Conservation (phyloP, 441 rosid genomes). For the Jatropha podagrica region DNA sequence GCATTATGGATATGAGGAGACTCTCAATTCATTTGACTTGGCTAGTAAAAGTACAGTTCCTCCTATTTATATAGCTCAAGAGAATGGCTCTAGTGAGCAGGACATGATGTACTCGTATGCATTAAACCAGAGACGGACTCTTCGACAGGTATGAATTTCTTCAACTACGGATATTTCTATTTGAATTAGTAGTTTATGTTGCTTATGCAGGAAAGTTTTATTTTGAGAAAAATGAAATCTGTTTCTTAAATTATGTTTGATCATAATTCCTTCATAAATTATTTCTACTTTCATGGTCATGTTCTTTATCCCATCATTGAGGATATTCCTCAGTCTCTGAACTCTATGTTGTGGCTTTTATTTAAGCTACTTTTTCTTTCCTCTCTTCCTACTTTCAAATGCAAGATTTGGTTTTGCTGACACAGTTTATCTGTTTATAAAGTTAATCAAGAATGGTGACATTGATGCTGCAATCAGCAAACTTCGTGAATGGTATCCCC, state of each 20-base stretch:
- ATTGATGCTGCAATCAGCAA: slow-evolving; percentile 64
- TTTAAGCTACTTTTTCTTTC: slow-evolving; percentile 1
- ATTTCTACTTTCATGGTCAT: neutral
- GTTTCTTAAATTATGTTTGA: neutral
- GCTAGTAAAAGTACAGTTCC: slow-evolving; percentile 74
- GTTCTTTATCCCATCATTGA: neutral
- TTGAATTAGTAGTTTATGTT: no score
- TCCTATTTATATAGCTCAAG: slow-evolving; percentile 60
- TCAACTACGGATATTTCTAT: no score
- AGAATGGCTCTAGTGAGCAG: slow-evolving; percentile 60
- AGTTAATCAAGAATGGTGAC: slow-evolving; percentile 85
- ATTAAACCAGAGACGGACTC: slow-evolving; percentile 67
- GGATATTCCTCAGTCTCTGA: neutral
- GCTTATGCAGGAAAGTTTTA: neutral
- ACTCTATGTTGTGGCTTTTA: neutral
- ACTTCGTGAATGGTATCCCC: slow-evolving; percentile 80
- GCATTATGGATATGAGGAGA: slow-evolving; percentile 93
- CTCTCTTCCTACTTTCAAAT: slow-evolving; percentile 7
- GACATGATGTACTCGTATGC: slow-evolving; percentile 71
- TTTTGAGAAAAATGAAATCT: neutral
- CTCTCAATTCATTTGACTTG: slow-evolving; percentile 80
- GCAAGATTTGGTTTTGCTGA: slow-evolving; percentile 18
- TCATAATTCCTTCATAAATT: neutral
- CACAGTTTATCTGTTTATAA: slow-evolving; percentile 27
- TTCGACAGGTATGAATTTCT: slow-evolving; percentile 65